Base-by-base conservation (phyloP, 148 eudicot genomes). In the Rhododendron ovatum region DNA sequence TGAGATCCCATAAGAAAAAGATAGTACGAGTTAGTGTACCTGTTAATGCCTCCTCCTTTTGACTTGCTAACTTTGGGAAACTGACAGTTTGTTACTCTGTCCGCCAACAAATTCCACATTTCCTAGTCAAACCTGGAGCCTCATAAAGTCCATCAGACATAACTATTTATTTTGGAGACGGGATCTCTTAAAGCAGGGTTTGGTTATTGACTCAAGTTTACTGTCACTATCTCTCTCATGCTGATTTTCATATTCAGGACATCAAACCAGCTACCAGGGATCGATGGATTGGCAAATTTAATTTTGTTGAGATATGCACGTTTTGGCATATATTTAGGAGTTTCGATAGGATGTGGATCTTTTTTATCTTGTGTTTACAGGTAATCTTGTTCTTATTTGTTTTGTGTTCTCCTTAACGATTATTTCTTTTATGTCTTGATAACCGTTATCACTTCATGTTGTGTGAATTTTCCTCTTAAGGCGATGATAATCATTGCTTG, bases 401-500 rank as follows among this genome's bases (percentile, higher is more conserved):
- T 55, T 55, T 17, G 61, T 55, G 61, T 55, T 55, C 61, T 55
- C 22, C 22, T 55, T 1, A 55, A 55, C 7, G 7, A 24, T 55
- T 65, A 12, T 80, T 83, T 59, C 39, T 63, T 79, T 59, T 74
- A 22, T 55, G 61, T 55, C 61, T 17, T 55, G 61, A 55, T 15
- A 17, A 17, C 61, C 61, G 24, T 55, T 55, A 55, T 55, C 61
- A 15, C 61, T 17, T 55, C 61, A 18, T 55, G 61, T 55, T 45
- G 63, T 18, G 55, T 30, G 12, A 61, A 82, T 48, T 83, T 85
- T 81, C 57, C 12, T 88, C 47, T 88, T 63, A 89, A 98, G 99
- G 99, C 96, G 88, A 98, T 98, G 99, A 92, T 98, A 55, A 98
- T 98, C 90, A 86, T 95, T 92, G 99, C 98, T 47, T 98, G 99